Evolutionary conservation across 2,329 filamentous ascomycete genomes (phyloP).

Genomic region (Didymella lethalis): DNA sequence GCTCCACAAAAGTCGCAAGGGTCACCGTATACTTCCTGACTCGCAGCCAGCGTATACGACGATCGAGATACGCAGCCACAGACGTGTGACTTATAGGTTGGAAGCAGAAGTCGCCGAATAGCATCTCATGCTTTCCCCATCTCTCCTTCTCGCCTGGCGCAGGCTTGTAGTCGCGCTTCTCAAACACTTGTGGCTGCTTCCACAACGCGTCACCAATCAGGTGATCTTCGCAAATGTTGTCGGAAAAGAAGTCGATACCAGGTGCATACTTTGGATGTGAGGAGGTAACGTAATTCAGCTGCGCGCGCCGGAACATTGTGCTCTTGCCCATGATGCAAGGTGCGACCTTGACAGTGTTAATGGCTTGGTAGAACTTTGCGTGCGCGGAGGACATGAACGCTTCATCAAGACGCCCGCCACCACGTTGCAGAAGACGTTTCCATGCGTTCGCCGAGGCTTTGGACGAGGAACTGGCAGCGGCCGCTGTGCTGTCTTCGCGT

Average conservation of each 20-base stretch:
- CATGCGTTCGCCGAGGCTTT: conserved; percentile 35
- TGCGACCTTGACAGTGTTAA: conserved; percentile 89
- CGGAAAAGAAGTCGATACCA: conserved; percentile 91
- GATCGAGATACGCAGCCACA: conserved; percentile 76
- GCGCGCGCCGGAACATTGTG: conserved; percentile 96
- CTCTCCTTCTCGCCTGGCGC: conserved; percentile 43
- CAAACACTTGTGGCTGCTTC: conserved; percentile 62
- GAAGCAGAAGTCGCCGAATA: conserved; percentile 85
- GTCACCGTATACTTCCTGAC: conserved; percentile 95
- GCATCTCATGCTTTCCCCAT: conserved; percentile 81
- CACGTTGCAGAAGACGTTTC: conserved; percentile 49
- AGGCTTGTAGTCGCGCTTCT: conserved; percentile 35
- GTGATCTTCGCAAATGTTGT: conserved; percentile 98
- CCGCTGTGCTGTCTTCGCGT: conserved; percentile 29
- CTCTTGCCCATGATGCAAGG: conserved; percentile 97
- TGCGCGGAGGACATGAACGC: conserved; percentile 93
- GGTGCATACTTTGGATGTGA: conserved; percentile 61
- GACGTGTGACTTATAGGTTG: conserved; percentile 89
- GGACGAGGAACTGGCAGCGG: conserved; percentile 40
- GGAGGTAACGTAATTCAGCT: conserved; percentile 76
- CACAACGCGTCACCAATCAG: conserved; percentile 92
- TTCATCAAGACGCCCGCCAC: conserved; percentile 88
- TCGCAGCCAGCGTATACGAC: conserved; percentile 87
- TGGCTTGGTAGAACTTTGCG: conserved; percentile 96
- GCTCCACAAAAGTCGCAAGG: conserved; percentile 88